phyloP scores from a whole-genome alignment of 169 alveolate species.

The Amoebophrya sp. region DNA sequence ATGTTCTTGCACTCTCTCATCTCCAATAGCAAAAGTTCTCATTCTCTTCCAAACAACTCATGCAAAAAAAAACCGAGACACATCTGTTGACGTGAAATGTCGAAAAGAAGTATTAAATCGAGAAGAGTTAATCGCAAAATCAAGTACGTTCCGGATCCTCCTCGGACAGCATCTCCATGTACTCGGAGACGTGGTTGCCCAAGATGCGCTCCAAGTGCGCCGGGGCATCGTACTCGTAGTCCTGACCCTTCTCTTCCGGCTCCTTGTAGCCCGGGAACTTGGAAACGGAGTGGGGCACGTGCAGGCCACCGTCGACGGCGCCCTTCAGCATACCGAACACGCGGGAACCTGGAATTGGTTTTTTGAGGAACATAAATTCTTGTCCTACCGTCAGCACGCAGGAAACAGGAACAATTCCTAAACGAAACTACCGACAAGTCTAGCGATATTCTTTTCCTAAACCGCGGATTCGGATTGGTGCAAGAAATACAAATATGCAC shows the following conservation, averaged over 20 bases:
- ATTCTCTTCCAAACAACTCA: too few species aligned
- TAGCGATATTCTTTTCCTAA: neutral
- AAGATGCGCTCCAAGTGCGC: conserved; percentile 95
- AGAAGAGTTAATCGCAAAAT: too few species aligned
- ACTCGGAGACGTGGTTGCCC: conserved; percentile 92
- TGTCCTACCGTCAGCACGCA: neutral
- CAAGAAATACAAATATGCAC: too few species aligned
- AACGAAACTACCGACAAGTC: neutral
- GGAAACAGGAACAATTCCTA: too few species aligned
- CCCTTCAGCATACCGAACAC: conserved; percentile 99
- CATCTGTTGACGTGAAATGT: too few species aligned
- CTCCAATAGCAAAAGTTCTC: too few species aligned
- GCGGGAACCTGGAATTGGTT: conserved; percentile 81
- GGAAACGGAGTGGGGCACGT: conserved; percentile 97
- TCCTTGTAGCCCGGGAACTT: conserved; percentile 96
- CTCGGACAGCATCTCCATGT: conserved; percentile 72
- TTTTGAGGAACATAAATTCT: neutral
- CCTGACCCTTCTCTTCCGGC: conserved; percentile 65
- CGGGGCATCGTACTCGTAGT: conserved; percentile 90
- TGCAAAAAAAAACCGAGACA: too few species aligned
- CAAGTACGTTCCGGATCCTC: conserved; percentile 82
- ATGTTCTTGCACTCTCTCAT: too few species aligned
- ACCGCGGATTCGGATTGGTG: too few species aligned
- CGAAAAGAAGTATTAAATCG: too few species aligned
- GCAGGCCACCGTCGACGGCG: conserved; percentile 99